These are phyloP conservation scores for Rhizopogon vinicolor DNA, from an alignment of 768 basidiomycete genomes.

Conservation along the genomic window DNA sequence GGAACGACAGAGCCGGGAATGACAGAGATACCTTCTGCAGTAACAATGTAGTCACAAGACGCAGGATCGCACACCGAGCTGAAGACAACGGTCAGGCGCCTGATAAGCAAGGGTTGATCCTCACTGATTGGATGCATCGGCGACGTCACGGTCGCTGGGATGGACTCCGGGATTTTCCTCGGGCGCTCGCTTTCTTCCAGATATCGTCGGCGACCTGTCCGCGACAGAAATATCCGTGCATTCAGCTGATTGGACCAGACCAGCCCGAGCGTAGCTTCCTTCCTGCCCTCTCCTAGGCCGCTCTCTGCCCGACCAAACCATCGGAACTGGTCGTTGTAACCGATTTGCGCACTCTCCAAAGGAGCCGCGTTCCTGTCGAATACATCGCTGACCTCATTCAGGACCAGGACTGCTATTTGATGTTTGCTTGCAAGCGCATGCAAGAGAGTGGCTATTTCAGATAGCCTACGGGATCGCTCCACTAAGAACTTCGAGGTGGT, in stretches of 20 bases:
- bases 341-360: constrained; percentile 31
- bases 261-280: constrained; percentile 83
- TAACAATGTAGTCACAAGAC: constrained; percentile 75
- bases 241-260: constrained; percentile 95
- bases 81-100: constrained; percentile 76
- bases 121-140: constrained; percentile 16
- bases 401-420: constrained; percentile 68
- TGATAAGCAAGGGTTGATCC: constrained; percentile 49
- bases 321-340: constrained; percentile 69
- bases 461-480: constrained; percentile 68
- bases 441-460: constrained; percentile 61
- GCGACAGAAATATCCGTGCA: constrained; percentile 73
- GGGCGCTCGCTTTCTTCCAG: constrained; percentile 33
- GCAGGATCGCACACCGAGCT: constrained; percentile 53
- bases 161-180: constrained; percentile 15
- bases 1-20: constrained; percentile 20
- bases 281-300: constrained; percentile 51
- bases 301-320: constrained; percentile 71
- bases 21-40: constrained; percentile 48
- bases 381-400: constrained; percentile 89
- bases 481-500: constrained; percentile 58
- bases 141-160: constrained; percentile 8
- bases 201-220: constrained; percentile 66
- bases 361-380: constrained; percentile 36
- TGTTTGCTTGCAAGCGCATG: constrained; percentile 65